Evolutionary conservation across 2,329 filamentous ascomycete species (phyloP), one percentile per base, ranked within the genome.

Genomic region (Fusarium pseudoanthophilum): DNA sequence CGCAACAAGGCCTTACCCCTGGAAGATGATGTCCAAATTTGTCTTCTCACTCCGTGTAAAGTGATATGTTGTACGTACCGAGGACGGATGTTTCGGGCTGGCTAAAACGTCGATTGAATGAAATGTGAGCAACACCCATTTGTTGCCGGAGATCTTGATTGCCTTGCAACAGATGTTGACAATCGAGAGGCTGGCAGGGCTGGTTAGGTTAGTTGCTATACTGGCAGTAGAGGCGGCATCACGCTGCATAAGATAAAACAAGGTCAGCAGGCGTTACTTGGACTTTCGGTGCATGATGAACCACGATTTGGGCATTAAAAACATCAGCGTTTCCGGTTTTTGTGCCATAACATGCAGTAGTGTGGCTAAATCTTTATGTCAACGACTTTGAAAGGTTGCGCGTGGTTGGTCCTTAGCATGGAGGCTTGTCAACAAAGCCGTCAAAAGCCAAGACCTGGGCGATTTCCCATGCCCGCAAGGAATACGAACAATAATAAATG

Each of bases 81-180:
- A 26, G 51, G 39, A 46, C 52, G 71, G 58, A 49, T 73, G 71
- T 74, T 71, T 71, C 67, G 62, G 69, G 49, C 43, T 71, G 55
- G 24, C 53, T 51, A 68, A 55, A 53, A 52, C 40, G 46, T 64
- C 48, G 40, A 59, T 13, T 42, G 30, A 46, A 37, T n/a, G 48
- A 40, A 60, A 53, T 62, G 36, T 36, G 49, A 71, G 63, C 58
- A 57, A 37, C 57, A 48, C 26, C 56, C 30, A 42, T 53, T 68
- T 55, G 42, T 62, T 68, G 32, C 36, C 39, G 42, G 30, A 55
- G 36, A 62, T 60, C 63, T 67, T 67, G 36, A 37, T 61, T 36
- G 32, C 21, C 34, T 39, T 20, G 53, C 68, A 37, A 60, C 43
- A 60, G 43, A 36, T 21, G 49, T 32, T 70, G 42, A 53, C 53